Percentiles rank a stretch among this genome's conserved stretches.
Evolutionary conservation across 2,329 filamentous ascomycete genomes (phyloP).

Genomic region (Diaporthe ampelina): DNA sequence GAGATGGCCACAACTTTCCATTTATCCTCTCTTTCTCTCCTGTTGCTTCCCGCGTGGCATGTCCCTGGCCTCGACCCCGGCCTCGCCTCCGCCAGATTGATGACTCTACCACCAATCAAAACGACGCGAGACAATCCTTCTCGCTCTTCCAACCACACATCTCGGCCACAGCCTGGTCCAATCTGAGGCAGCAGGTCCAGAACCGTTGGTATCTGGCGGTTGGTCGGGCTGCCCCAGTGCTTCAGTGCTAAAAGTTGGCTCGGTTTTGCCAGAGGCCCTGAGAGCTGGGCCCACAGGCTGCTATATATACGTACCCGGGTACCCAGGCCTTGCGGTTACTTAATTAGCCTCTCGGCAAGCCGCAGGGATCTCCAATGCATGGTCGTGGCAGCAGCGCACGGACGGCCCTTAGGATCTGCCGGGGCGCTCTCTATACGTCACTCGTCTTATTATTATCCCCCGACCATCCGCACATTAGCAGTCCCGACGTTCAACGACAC

Average conservation of each 20-base stretch:
- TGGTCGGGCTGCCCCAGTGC: neutral
- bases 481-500: constrained; percentile 7
- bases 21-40: neutral
- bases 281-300: neutral
- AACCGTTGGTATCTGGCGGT: neutral
- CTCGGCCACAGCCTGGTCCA: neutral
- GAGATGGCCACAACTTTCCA: neutral
- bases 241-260: no score
- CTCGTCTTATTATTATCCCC: constrained; percentile 10
- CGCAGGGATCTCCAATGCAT: constrained; percentile 19
- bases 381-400: constrained; percentile 4
- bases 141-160: neutral
- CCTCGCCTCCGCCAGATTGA: neutral
- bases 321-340: neutral
- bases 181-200: neutral
- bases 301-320: no score
- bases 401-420: constrained; percentile 18
- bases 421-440: constrained; percentile 25
- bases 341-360: constrained; percentile 11
- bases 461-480: neutral
- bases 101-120: neutral
- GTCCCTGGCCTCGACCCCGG: constrained; percentile 1
- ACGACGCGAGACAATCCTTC: constrained; percentile 16
- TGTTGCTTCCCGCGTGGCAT: neutral
- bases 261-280: no score